A percentile compares a stretch with the other conserved stretches of the same genome.
These are phyloP conservation scores for Dactylorhiza incarnata DNA, from an alignment of 106 monocot genomes.

Conservation along the genomic window DNA sequence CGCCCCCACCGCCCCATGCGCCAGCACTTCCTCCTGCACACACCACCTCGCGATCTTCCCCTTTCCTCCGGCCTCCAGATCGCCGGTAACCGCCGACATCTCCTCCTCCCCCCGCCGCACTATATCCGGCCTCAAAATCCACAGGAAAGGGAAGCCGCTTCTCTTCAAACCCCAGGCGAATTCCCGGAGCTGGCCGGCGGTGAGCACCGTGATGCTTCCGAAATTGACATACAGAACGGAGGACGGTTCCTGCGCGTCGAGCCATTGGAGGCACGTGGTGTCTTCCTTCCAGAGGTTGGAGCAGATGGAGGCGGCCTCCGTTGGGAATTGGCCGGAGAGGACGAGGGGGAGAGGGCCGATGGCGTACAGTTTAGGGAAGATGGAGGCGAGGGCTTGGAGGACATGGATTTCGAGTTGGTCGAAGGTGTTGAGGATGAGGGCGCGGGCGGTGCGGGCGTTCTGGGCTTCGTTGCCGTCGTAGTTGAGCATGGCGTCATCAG, in stretches of 20 bases:
- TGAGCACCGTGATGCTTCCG: constrained; percentile 56
- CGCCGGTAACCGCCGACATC: neutral
- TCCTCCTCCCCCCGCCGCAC: constrained; percentile 16
- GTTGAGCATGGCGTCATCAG: constrained; percentile 33
- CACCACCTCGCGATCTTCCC: constrained; percentile 48
- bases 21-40: constrained; percentile 43
- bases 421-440: constrained; percentile 64
- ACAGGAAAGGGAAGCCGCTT: constrained; percentile 34
- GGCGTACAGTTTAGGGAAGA: constrained; percentile 49
- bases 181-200: constrained; percentile 35
- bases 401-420: constrained; percentile 42
- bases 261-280: constrained; percentile 37
- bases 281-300: constrained; percentile 56
- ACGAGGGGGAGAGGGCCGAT: constrained; percentile 38
- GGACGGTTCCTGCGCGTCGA: constrained; percentile 9
- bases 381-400: constrained; percentile 21
- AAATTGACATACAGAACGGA: constrained; percentile 68
- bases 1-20: constrained; percentile 34
- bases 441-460: constrained; percentile 31
- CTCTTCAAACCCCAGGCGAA: constrained; percentile 56
- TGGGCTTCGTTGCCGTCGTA: constrained; percentile 41
- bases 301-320: constrained; percentile 1
- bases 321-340: neutral
- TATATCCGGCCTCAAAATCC: constrained; percentile 52
- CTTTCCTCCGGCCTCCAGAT: constrained; percentile 20